Conservation (phyloP, 495 filamentous ascomycete genomes). For the Penicillium simplicissimum region DNA sequence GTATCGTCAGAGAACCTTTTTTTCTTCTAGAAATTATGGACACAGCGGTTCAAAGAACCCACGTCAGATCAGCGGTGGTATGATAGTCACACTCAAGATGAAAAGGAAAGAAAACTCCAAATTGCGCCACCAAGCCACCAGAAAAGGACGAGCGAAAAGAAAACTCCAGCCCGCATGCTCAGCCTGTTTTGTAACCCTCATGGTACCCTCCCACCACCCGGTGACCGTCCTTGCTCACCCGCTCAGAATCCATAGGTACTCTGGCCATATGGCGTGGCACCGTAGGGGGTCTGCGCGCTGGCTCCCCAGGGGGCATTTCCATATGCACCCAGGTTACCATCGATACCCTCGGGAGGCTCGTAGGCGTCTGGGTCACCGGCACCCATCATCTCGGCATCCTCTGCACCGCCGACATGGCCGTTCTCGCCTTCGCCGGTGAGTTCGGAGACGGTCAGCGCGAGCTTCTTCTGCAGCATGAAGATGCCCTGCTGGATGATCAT, state of each 20-base stretch:
- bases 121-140: conserved; percentile 28
- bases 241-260: conserved; percentile 53
- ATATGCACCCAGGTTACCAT: conserved; percentile 79
- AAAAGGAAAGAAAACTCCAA: conserved; percentile 25
- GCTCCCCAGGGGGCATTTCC: conserved; percentile 65
- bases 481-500: conserved; percentile 86
- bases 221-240: background rate
- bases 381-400: conserved; percentile 56
- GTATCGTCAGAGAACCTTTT: background rate
- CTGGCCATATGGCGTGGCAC: conserved; percentile 69
- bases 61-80: conserved; percentile 6
- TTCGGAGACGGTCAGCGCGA: conserved; percentile 78
- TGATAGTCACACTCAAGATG: conserved; percentile 13
- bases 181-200: conserved; percentile 11
- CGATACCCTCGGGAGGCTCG: conserved; percentile 58
- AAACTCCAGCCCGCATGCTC: conserved; percentile 31
- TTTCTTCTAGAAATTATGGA: conserved; percentile 16
- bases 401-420: conserved; percentile 49
- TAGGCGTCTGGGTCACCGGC: conserved; percentile 61
- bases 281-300: conserved; percentile 60
- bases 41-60: conserved; percentile 14
- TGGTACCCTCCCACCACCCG: background rate
- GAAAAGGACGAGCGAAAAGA: conserved; percentile 17
- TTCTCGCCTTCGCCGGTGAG: conserved; percentile 52
- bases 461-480: conserved; percentile 83